Base-by-base conservation (phyloP, 1,284 basidiomycete species). In the Ceratobasidium sp. region DNA sequence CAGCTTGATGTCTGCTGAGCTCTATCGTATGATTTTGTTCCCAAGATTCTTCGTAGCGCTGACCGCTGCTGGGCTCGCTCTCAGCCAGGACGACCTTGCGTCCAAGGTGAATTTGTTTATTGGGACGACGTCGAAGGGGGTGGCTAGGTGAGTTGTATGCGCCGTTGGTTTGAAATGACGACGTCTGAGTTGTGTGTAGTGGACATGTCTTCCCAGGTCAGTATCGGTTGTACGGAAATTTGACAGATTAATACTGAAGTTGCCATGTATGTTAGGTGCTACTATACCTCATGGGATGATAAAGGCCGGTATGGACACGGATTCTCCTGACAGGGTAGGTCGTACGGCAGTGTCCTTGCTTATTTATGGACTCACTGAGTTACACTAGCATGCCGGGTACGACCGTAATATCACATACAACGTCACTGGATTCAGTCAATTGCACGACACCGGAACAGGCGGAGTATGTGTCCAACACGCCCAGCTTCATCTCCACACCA, bases 371-470 rank as follows among this genome's bases (percentile, higher is more conserved):
- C 44, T 41, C 22, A 69, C 17, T 48, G 27, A 29, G n/a, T 31
- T 27, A n/a, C 8, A 45, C 31, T 51, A 79, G 77, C 78, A 79
- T 75, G 77, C 76, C n/a, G 78, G 78, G 2, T 79, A 78, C 54
- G 78, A 78, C 27, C 74, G 66, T 29, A 75, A 76, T 65, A 65
- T 75, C 8, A 75, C 74, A 1, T 77, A 77, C 75, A 78, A 78
- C n/a, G 77, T 74, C 11, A 78, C 77, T 2, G 78, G 78, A 14
- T 78, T 79, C 66, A 78, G 77, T 33, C 78, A 78, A 50, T 50
- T 79, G 29, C 78, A 79, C 59, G 78, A 79, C 45, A 75, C 69
- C 59, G 78, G 78, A 2, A 79, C 78, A 27, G 78, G 78, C 15
- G 78, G 78, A 15, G 78, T 79, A 66, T 33, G 36, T 41, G 75